Conservation (phyloP, 306 rosid genomes). For the Astragalus glycyphyllos region DNA sequence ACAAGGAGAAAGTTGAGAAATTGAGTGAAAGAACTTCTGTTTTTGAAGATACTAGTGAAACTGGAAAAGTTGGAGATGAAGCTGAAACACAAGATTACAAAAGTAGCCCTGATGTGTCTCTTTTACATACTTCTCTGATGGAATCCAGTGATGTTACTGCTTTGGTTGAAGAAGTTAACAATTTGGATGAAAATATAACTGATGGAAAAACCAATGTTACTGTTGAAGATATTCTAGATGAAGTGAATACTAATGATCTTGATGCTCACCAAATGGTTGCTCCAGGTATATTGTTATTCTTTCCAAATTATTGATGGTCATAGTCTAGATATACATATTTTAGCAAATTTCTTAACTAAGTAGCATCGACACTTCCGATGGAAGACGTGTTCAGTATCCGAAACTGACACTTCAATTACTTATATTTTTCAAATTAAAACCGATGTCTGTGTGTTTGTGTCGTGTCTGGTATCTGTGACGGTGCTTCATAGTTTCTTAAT, state of each 20-base stretch:
- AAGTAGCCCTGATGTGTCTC: not conserved
- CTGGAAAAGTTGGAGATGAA: not conserved
- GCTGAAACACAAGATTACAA: not conserved
- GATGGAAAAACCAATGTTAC: not conserved
- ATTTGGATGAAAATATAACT: not conserved
- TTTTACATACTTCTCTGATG: not conserved
- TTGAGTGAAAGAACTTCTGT: not conserved
- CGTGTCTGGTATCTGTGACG: too few relatives aligned
- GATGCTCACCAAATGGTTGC: not conserved
- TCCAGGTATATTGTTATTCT: slow-evolving; percentile 16
- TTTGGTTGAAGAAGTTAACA: not conserved
- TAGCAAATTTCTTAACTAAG: slow-evolving; percentile 8
- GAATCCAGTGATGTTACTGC: not conserved
- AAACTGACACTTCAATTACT: too few relatives aligned
- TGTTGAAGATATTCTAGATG: slow-evolving; percentile 1
- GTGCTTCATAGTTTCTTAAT: too few relatives aligned
- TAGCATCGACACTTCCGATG: too few relatives aligned
- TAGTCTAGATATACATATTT: not conserved
- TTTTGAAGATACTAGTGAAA: not conserved
- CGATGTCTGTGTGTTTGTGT: too few relatives aligned
- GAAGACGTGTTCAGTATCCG: too few relatives aligned
- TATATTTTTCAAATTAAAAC: too few relatives aligned
- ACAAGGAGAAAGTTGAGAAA: not conserved
- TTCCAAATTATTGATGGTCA: not conserved
- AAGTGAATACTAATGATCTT: slow-evolving; percentile 5